Base-by-base conservation (phyloP, 2,329 filamentous ascomycete genomes). In the Pseudocercospora pini-densiflorae region DNA sequence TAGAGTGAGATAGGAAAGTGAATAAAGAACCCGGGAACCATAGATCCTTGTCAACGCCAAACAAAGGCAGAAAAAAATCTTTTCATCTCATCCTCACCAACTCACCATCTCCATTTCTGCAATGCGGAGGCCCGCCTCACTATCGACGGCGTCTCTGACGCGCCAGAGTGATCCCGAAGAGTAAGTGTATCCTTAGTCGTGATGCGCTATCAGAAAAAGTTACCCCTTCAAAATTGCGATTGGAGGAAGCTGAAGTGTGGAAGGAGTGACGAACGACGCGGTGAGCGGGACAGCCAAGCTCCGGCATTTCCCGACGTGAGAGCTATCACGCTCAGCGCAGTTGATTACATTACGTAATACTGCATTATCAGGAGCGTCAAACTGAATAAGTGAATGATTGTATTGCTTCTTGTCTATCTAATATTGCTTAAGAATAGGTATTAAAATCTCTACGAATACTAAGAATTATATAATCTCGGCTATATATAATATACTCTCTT, bases 191-290 rank as follows among this genome's bases (percentile, higher is more conserved):
- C 62, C 65, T 60, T 60, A n/a, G 43, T 36, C 59, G 47, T 23
- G 23, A 27, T 57, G 57, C 62, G 62, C 62, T 64, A 64, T 59
- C 36, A 51, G 59, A 62, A 62, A 51, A 63, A 57, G 47, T 68
- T 68, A 68, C 66, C 66, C 66, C 62, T 62, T 67, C 65, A 54
- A 64, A 67, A 67, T 64, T 59, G 57, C 21, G 33, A 59, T 59
- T 59, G 57, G 57, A 43, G 33, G 57, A 45, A 24, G 21, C 23
- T 23, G 47, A 61, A 49, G 16, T 27, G 31, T 43, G 49, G 51
- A 40, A 49, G 43, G 29, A 51, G 49, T 33, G 47, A 61, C 23
- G 47, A 51, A 49, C 36, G 19, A 36, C 59, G 47, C 43, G 43
- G 29, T 31, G 40, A 33, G 40, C 9, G 36, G 59, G 21, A 29